A percentile compares a stretch with the other conserved stretches of the same genome.
Conservation (phyloP, 768 basidiomycete species). For the Leccinum pellstonianum region DNA sequence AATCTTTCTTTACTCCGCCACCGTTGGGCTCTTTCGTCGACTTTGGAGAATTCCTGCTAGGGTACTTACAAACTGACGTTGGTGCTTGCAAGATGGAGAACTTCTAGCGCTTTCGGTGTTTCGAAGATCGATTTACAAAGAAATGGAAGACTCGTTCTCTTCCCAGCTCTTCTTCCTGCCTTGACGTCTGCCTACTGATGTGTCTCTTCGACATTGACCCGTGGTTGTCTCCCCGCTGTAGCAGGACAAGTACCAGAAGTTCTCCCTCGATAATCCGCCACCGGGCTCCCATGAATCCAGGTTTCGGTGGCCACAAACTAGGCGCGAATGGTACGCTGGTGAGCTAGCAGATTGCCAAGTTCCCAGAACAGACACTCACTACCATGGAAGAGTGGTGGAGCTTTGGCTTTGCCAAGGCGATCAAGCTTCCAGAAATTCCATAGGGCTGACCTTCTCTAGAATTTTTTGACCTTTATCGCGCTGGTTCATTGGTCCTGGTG, state of each 20-base stretch:
- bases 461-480: conserved; percentile 20
- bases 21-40: not conserved
- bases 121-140: conserved; percentile 23
- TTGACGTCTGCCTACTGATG: conserved; percentile 10
- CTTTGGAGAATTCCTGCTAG: conserved; percentile 5
- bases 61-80: conserved; percentile 10
- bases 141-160: conserved; percentile 19
- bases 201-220: not conserved
- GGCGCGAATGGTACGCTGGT: conserved; percentile 4
- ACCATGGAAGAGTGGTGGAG: not conserved
- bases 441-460: conserved; percentile 9
- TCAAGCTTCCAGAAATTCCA: conserved; percentile 17
- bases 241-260: not conserved
- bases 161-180: conserved; percentile 3
- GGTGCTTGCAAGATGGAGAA: conserved; percentile 19
- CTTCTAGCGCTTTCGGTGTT: conserved; percentile 10
- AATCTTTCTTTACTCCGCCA: no score
- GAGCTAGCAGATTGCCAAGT: not conserved
- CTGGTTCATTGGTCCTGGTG: conserved; percentile 6
- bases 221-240: not conserved
- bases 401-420: conserved; percentile 11
- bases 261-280: conserved; percentile 19
- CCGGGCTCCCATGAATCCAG: conserved; percentile 9
- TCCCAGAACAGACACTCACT: not conserved
- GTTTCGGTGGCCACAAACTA: not conserved